These are phyloP conservation scores for Musa beccarii DNA, from an alignment of 176 grass and related monocot species.

Conservation along the genomic window DNA sequence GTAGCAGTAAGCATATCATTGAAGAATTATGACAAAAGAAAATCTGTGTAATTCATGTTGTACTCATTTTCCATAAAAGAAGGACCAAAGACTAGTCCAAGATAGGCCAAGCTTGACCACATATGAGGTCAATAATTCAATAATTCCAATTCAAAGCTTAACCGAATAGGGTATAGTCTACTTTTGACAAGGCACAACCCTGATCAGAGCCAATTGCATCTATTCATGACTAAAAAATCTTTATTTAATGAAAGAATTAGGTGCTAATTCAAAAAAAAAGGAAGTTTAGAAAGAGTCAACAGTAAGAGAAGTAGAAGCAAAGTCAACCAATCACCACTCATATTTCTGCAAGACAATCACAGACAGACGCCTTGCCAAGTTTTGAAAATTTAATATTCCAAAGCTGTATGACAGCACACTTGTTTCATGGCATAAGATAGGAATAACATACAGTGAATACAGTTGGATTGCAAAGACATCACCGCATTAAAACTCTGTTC, in stretches of 20 bases:
- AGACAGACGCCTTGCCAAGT: not conserved
- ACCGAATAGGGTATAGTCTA: not conserved
- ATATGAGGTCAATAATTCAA: not conserved
- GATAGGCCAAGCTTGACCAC: not conserved
- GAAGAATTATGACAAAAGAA: too few species aligned
- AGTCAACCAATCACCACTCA: not conserved
- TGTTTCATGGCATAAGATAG: not conserved
- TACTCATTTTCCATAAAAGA: too few species aligned
- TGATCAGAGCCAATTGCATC: not conserved
- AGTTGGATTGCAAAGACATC: not conserved
- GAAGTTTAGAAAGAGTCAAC: too few species aligned
- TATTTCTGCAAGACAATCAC: not conserved
- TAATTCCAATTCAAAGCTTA: not conserved
- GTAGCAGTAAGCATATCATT: too few species aligned
- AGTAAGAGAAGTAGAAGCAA: too few species aligned
- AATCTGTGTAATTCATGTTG: too few species aligned
- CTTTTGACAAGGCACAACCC: not conserved
- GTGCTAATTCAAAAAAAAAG: not conserved
- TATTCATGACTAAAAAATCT: not conserved
- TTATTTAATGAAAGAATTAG: not conserved
- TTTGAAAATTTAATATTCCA: not conserved
- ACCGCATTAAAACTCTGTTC: not conserved
- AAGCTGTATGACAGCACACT: not conserved
- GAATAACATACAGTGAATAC: not conserved
- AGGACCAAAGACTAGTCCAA: not conserved